These are phyloP conservation scores for Kondoa subrosea DNA, from an alignment of 768 basidiomycete genomes.

Conservation along the genomic window DNA sequence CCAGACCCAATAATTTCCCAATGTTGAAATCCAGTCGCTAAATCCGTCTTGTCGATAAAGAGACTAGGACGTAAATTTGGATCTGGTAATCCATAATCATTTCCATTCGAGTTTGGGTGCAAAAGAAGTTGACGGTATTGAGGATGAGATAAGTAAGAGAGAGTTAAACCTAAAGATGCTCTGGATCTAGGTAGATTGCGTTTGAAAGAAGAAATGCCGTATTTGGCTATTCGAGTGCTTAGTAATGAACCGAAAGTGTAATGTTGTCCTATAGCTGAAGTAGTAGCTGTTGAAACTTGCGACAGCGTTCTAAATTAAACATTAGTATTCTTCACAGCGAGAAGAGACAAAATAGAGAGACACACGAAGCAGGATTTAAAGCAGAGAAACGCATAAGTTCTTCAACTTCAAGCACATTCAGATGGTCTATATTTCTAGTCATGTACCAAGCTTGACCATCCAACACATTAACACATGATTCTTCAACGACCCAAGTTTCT, in stretches of 20 bases:
- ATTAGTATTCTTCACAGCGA: background rate
- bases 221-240: background rate
- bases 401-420: background rate
- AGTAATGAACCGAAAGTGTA: background rate
- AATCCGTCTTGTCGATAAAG: background rate
- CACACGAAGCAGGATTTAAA: background rate
- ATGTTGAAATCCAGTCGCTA: background rate
- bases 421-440: background rate
- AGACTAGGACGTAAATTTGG: background rate
- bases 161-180: background rate
- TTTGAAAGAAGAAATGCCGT: background rate
- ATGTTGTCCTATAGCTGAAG: background rate
- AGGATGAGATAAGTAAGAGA: background rate
- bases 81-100: background rate
- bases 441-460: background rate
- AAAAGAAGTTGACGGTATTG: background rate
- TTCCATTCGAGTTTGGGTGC: background rate
- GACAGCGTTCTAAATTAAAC: background rate
- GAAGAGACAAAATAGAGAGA: background rate
- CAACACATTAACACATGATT: background rate
- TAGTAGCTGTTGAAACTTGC: constrained; percentile 3
- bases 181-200: background rate
- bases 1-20: background rate
- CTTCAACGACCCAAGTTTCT: constrained; percentile 8
- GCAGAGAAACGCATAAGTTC: background rate